These are phyloP conservation scores for Cladosporium velox DNA, from an alignment of 2,329 filamentous ascomycete species.

Conservation along the genomic window DNA sequence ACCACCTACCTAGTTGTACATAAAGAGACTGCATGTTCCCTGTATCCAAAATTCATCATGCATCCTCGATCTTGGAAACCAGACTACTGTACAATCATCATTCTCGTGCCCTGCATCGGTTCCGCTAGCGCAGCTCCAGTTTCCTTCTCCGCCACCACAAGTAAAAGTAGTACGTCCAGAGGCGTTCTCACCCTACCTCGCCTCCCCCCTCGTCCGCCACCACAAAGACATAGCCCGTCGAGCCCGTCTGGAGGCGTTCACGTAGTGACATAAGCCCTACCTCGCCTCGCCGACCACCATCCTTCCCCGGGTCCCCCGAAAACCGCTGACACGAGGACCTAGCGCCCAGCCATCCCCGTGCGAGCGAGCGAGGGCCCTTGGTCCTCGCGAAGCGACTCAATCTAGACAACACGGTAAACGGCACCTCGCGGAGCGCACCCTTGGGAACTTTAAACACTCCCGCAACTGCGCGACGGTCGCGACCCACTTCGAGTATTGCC, in stretches of 20 bases:
- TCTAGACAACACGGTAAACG: neutral
- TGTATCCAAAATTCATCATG: neutral
- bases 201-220: neutral
- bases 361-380: neutral
- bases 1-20: neutral
- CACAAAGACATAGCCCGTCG: neutral
- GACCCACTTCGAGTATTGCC: neutral
- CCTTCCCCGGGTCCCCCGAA: neutral
- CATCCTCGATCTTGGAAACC: neutral
- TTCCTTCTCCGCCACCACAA: neutral
- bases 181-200: neutral
- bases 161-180: neutral
- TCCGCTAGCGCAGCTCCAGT: neutral
- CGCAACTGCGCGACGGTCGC: neutral
- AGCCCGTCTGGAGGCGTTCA: neutral
- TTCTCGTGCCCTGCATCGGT: neutral
- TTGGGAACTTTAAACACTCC: neutral
- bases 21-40: neutral
- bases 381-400: neutral
- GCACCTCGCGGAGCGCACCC: neutral
- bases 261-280: neutral
- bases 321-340: neutral
- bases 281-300: neutral
- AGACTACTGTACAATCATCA: neutral
- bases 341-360: neutral